Conservation (phyloP, 2,329 filamentous ascomycete genomes). For the Chrysoporthe puriensis region DNA sequence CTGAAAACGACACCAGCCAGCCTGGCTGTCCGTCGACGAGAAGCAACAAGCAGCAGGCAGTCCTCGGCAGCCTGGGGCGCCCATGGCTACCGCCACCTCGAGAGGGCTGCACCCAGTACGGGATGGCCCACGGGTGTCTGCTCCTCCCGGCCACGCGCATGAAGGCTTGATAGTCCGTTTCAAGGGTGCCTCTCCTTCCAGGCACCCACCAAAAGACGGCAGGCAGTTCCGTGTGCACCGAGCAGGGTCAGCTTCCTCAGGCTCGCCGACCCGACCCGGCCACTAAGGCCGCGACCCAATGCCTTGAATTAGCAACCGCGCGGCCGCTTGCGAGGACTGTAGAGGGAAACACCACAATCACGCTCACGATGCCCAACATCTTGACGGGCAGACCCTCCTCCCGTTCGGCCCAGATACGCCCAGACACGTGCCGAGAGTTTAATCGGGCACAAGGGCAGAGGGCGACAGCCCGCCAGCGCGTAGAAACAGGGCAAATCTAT, state of each 20-base stretch:
- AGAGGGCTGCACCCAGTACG: background rate
- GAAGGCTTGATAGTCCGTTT: background rate
- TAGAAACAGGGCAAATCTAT: background rate
- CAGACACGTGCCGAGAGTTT: background rate
- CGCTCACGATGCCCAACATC: background rate
- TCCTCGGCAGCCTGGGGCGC: background rate
- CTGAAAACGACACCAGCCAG: background rate
- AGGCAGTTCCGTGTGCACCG: background rate
- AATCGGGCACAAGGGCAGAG: no score
- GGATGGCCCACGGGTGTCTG: background rate
- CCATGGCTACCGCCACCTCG: background rate
- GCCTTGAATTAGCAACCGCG: slow-evolving; percentile 22
- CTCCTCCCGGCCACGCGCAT: no score
- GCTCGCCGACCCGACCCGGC: slow-evolving; percentile 11
- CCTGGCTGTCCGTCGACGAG: background rate
- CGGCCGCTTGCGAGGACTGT: background rate
- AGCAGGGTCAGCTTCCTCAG: background rate
- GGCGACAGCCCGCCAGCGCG: no score
- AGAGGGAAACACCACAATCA: background rate
- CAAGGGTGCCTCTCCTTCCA: background rate
- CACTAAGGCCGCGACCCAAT: slow-evolving; percentile 1
- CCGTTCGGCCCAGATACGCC: background rate
- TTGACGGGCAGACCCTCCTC: background rate
- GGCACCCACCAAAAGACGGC: background rate
- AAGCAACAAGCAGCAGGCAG: background rate